Base-by-base conservation (phyloP, 768 basidiomycete genomes). In the Lactifluus subvellereus region DNA sequence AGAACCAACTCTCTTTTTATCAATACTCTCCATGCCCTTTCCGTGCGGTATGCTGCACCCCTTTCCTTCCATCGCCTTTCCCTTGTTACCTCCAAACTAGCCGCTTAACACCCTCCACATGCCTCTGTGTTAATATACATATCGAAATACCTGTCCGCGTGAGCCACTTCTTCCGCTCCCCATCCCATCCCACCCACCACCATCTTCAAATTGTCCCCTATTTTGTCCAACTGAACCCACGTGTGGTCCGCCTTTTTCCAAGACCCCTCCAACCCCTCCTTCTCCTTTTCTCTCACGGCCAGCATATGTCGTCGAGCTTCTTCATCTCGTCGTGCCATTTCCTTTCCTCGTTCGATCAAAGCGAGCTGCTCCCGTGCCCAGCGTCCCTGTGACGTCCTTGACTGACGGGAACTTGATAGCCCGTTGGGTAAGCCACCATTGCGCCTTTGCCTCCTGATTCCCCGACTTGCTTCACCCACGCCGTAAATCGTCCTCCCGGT, bases 81-180 rank as follows among this genome's bases (percentile, higher is more conserved):
- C 50, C 45, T 59, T 64, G 53, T 52, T 42, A 51, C 54, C 49
- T 51, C 42, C 27, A 37, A 43, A 43, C 45, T 20, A n/a, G 27
- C 30, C 59, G 10, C 59, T 45, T 64, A 59, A 58, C 60, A 48
- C 30, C 59, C 65, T n/a, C 61, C 68, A 65, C 75, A 78, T 55
- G 71, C 69, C 45, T 74, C 73, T 37, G 69, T 66, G 61, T 75
- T 70, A 56, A 79, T 79, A 63, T 77, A 82, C 73, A 72, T 59
- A 18, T 71, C 71, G 69, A 81, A 81, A 73, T 81, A 71, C 68
- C 67, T 69, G 51, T 72, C 70, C 27, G 62, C 71, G 18, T 60
- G 55, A 10, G 52, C 61, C 67, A 38, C 48, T 38, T 48, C 54
- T 48, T 62, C 61, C 56, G n/a, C 51, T 68, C 64, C 18, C 64